Evolutionary conservation across 805 yeast genomes (phyloP).

Genomic region (Metschnikowia borealis): DNA sequence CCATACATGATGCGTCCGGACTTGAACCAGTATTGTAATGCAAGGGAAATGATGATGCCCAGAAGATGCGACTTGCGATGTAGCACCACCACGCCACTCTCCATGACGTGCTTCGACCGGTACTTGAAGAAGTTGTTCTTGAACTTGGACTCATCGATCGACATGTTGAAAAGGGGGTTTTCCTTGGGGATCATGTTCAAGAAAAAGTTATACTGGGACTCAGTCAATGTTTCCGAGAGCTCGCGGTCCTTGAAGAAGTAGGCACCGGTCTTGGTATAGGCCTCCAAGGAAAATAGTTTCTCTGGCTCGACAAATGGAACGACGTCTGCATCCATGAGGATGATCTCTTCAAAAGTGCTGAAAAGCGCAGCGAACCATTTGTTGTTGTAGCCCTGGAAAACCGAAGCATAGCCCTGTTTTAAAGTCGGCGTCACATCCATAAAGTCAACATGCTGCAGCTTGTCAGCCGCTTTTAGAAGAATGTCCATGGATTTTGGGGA

Average conservation of each 20-base stretch:
- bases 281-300: slow-evolving; percentile 9
- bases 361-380: slow-evolving; percentile 18
- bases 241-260: slow-evolving; percentile 27
- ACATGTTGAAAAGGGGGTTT: slow-evolving; percentile 5
- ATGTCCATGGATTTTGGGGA: slow-evolving; percentile 5
- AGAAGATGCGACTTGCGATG: slow-evolving; percentile 21
- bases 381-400: slow-evolving; percentile 29
- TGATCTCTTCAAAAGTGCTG: slow-evolving; percentile 30
- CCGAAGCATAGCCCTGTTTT: slow-evolving; percentile 13
- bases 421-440: slow-evolving; percentile 20
- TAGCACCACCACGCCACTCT: slow-evolving; percentile 34
- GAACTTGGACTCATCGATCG: slow-evolving; percentile 7
- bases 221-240: slow-evolving; percentile 11
- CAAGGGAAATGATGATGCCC: slow-evolving; percentile 14
- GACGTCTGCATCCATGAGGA: slow-evolving; percentile 18
- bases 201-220: slow-evolving; percentile 10
- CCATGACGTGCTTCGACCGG: slow-evolving; percentile 27
- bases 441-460: slow-evolving; percentile 10
- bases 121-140: slow-evolving; percentile 16
- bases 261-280: slow-evolving; percentile 25
- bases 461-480: slow-evolving; percentile 5
- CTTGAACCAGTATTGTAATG: slow-evolving; percentile 13
- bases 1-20: slow-evolving; percentile 25
- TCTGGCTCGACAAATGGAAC: slow-evolving; percentile 15
- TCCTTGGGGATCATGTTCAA: slow-evolving; percentile 10